Percentiles rank a stretch among this genome's conserved stretches.
These are phyloP conservation scores for Boeremia exigua DNA, from an alignment of 2,329 filamentous ascomycete species.

Conservation along the genomic window DNA sequence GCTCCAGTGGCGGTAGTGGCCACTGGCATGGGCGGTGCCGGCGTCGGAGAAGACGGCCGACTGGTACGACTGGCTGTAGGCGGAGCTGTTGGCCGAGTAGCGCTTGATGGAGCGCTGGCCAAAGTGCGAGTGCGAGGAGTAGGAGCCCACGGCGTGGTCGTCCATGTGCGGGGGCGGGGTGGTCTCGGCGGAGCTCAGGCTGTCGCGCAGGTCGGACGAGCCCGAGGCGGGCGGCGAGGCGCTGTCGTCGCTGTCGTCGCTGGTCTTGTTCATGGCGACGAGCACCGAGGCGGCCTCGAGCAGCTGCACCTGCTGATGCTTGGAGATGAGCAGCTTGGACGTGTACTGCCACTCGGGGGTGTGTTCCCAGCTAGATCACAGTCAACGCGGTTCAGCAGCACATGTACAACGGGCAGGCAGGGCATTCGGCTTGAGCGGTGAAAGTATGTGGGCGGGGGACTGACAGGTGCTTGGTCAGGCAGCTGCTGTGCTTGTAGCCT, in stretches of 20 bases:
- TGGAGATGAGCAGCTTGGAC: slow-evolving; percentile 97
- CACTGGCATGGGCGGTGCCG: slow-evolving; percentile 49
- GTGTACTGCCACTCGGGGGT: slow-evolving; percentile 97
- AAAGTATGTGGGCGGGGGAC: slow-evolving; percentile 66
- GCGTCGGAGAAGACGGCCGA: slow-evolving; percentile 68
- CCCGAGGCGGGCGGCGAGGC: slow-evolving; percentile 84
- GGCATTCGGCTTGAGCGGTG: slow-evolving; percentile 49
- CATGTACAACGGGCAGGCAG: slow-evolving; percentile 28
- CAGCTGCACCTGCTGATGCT: slow-evolving; percentile 98
- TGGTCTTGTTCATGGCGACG: slow-evolving; percentile 81
- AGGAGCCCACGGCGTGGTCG: slow-evolving; percentile 61
- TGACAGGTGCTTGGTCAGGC: slow-evolving; percentile 99
- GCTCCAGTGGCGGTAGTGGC: slow-evolving; percentile 74
- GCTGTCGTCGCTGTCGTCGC: slow-evolving; percentile 74
- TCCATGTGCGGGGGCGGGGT: slow-evolving; percentile 85
- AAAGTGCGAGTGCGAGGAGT: slow-evolving; percentile 41
- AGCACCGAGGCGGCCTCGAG: slow-evolving; percentile 96
- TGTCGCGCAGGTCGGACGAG: slow-evolving; percentile 75
- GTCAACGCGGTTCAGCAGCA: slow-evolving; percentile 35
- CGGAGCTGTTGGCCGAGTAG: slow-evolving; percentile 56
- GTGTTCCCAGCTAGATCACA: slow-evolving; percentile 87
- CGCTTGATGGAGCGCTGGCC: slow-evolving; percentile 49
- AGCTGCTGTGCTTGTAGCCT: slow-evolving; percentile 99
- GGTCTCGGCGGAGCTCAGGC: slow-evolving; percentile 87
- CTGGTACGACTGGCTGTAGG: slow-evolving; percentile 79